These are phyloP conservation scores for Sungouiozyma ichnusensis DNA, from an alignment of 805 yeast species.

Conservation along the genomic window DNA sequence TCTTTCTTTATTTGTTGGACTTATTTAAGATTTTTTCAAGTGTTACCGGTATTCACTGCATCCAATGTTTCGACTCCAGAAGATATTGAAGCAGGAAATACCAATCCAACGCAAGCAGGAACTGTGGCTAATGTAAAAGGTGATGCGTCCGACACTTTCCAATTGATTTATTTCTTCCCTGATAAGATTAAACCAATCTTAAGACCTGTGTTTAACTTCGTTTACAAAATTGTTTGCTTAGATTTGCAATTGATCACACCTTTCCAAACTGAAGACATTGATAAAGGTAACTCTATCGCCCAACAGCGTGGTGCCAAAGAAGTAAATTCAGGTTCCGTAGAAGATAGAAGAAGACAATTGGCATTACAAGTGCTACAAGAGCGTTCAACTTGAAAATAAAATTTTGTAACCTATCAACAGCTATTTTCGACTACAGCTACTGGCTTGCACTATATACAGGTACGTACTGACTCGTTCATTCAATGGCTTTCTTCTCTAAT, in stretches of 20 bases:
- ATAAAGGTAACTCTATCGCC: conserved; percentile 63
- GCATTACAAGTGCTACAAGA: conserved; percentile 69
- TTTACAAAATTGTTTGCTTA: conserved; percentile 31
- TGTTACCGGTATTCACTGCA: conserved; percentile 29
- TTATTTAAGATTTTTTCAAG: conserved; percentile 70
- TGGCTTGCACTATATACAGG: too few species aligned
- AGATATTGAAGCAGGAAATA: too few species aligned
- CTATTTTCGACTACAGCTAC: too few species aligned
- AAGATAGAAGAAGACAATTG: conserved; percentile 68
- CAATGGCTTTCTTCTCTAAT: too few species aligned
- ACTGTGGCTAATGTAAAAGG: conserved; percentile 54
- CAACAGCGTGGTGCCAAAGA: conserved; percentile 39
- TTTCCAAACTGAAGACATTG: conserved; percentile 59
- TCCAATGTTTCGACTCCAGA: conserved; percentile 12
- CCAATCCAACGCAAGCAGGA: conserved; percentile 23
- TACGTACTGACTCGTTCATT: too few species aligned
- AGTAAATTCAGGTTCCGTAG: conserved; percentile 30
- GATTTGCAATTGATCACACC: conserved; percentile 44
- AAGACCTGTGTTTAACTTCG: conserved; percentile 38
- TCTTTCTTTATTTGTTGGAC: conserved; percentile 64
- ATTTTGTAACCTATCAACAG: too few species aligned
- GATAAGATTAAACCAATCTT: conserved; percentile 42
- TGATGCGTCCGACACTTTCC: conserved; percentile 85
- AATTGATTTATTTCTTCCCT: conserved; percentile 79
- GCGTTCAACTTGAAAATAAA: too few species aligned